Conservation (phyloP, 768 basidiomycete genomes). For the Pleurotus sapidus region DNA sequence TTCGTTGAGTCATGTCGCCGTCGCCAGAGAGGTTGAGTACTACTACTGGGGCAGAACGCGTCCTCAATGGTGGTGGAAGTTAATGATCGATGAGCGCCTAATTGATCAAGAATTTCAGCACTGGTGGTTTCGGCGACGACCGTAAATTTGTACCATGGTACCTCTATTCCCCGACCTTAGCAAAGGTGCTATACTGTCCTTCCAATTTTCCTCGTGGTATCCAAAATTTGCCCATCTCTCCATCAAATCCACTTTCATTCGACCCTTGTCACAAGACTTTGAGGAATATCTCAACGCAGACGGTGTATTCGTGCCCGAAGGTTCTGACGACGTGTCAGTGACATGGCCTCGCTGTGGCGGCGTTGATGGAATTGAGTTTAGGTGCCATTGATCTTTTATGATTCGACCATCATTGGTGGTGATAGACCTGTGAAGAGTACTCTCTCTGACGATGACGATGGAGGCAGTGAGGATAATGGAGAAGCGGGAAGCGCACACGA, state of each 20-base stretch:
- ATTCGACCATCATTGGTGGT: conserved; percentile 1
- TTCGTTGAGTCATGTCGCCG: too few species aligned
- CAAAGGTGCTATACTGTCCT: conserved; percentile 55
- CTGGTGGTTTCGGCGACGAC: too few species aligned
- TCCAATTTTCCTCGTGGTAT: conserved; percentile 88
- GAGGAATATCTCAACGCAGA: conserved; percentile 76
- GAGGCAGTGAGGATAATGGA: conserved; percentile 33
- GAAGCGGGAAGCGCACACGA: conserved; percentile 6
- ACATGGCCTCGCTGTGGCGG: not conserved
- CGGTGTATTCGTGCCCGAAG: conserved; percentile 79
- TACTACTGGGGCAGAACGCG: too few species aligned
- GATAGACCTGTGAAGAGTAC: conserved; percentile 50
- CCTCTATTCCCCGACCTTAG: conserved; percentile 52
- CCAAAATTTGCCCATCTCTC: conserved; percentile 59
- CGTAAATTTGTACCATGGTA: too few species aligned
- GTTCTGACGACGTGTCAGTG: conserved; percentile 74
- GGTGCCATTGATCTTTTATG: not conserved
- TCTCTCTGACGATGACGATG: conserved; percentile 57
- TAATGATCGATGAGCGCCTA: too few species aligned
- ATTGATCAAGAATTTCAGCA: too few species aligned
- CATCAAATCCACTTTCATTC: conserved; percentile 74
- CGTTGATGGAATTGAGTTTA: conserved; percentile 2
- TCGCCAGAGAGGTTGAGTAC: too few species aligned
- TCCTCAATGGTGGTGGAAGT: too few species aligned
- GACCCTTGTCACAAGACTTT: conserved; percentile 63